These are phyloP conservation scores for Cladosporium sp. DNA, from an alignment of 2,329 filamentous ascomycete species.

Conservation along the genomic window DNA sequence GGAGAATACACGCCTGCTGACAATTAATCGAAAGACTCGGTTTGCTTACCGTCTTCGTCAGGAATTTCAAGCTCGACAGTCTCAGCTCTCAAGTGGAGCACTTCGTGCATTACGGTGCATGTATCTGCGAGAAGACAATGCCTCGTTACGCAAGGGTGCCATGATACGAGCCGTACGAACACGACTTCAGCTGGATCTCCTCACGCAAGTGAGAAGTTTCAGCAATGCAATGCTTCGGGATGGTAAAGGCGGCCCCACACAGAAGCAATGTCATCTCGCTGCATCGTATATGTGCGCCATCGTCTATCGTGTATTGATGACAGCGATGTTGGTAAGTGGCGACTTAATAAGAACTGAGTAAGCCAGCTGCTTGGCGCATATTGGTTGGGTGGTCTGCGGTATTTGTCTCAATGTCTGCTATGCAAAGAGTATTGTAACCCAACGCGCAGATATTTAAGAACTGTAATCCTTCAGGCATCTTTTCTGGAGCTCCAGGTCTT, in stretches of 20 bases:
- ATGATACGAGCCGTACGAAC: neutral
- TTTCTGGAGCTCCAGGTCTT: no score
- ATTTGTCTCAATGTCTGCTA: no score
- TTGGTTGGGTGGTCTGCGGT: no score
- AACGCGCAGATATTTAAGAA: no score
- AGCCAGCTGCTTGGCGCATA: constrained; percentile 4
- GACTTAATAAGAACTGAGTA: constrained; percentile 6
- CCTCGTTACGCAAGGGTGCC: neutral
- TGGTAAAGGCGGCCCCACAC: neutral
- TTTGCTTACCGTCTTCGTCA: neutral
- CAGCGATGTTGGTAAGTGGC: neutral
- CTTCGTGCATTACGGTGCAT: neutral
- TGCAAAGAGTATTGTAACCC: no score
- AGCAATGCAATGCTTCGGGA: neutral
- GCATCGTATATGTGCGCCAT: neutral
- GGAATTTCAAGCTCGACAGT: neutral
- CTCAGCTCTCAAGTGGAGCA: neutral
- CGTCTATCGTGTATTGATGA: neutral
- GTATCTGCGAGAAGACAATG: neutral
- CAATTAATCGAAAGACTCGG: neutral
- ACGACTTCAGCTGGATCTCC: neutral
- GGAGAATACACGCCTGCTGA: neutral
- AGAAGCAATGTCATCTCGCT: neutral
- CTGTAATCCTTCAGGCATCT: no score
- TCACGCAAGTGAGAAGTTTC: neutral